These are phyloP conservation scores for Chrysanthemum makinoi DNA, from an alignment of 129 eudicot species.

Conservation along the genomic window DNA sequence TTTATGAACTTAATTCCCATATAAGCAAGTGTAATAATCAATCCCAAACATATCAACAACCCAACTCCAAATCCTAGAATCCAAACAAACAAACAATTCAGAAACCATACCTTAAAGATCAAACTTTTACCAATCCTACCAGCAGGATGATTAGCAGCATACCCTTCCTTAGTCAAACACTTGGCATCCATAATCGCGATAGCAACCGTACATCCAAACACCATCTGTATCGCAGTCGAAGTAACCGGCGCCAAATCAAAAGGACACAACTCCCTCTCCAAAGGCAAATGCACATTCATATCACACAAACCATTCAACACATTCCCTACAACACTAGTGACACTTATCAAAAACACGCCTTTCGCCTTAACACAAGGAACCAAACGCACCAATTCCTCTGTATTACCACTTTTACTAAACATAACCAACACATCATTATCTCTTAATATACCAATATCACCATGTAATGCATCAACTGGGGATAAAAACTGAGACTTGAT, in stretches of 20 bases:
- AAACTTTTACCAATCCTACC: slow-evolving; percentile 90
- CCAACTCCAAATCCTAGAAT: too few relatives aligned
- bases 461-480: slow-evolving; percentile 90
- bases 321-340: slow-evolving; percentile 70
- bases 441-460: slow-evolving; percentile 74
- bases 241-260: slow-evolving; percentile 94
- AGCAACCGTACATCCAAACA: slow-evolving; percentile 94
- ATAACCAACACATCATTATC: slow-evolving; percentile 52
- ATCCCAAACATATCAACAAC: too few relatives aligned
- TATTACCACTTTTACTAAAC: slow-evolving; percentile 85
- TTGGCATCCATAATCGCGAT: slow-evolving; percentile 83
- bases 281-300: slow-evolving; percentile 86
- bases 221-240: slow-evolving; percentile 96
- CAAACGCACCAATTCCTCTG: slow-evolving; percentile 66
- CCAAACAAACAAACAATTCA: not conserved
- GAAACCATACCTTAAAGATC: slow-evolving; percentile 73
- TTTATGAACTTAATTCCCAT: too few relatives aligned
- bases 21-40: too few relatives aligned
- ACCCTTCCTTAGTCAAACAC: slow-evolving; percentile 70
- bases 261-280: slow-evolving; percentile 92
- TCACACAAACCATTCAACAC: slow-evolving; percentile 63
- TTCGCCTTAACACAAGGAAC: slow-evolving; percentile 92
- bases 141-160: slow-evolving; percentile 95
- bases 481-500: slow-evolving; percentile 67
- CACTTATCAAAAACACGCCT: slow-evolving; percentile 72